Evolutionary conservation across 495 filamentous ascomycete genomes (phyloP).

Genomic region (Annulohypoxylon maeteangense): DNA sequence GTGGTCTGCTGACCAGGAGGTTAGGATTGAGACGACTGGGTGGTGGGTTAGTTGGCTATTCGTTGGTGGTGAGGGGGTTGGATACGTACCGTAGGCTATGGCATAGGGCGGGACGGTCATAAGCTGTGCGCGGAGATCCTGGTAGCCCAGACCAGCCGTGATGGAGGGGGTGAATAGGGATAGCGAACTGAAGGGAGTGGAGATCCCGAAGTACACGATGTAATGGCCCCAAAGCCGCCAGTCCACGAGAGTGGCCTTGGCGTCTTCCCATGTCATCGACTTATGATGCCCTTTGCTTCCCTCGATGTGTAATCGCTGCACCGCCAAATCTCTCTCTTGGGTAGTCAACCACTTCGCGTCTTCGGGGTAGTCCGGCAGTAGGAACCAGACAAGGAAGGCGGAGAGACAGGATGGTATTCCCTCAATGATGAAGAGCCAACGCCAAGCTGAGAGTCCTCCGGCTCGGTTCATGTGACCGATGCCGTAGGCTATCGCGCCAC

Average conservation of each 20-base stretch:
- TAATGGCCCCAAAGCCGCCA: conserved; percentile 78
- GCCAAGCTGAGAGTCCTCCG: conserved; percentile 74
- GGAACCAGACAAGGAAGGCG: conserved; percentile 72
- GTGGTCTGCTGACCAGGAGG: conserved; percentile 72
- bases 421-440: conserved; percentile 82
- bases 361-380: conserved; percentile 83
- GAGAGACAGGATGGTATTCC: conserved; percentile 72
- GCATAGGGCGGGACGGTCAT: conserved; percentile 86
- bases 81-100: conserved; percentile 64
- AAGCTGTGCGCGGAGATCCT: conserved; percentile 71
- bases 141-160: conserved; percentile 77
- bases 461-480: conserved; percentile 74
- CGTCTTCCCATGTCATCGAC: conserved; percentile 74
- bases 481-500: conserved; percentile 76
- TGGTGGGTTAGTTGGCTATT: conserved; percentile 20
- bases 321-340: conserved; percentile 71
- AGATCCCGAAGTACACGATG: conserved; percentile 73
- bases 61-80: neutral
- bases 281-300: conserved; percentile 70
- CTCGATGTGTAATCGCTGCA: conserved; percentile 66
- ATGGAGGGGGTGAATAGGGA: conserved; percentile 85
- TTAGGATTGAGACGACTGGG: conserved; percentile 62
- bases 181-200: conserved; percentile 77
- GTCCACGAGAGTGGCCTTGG: conserved; percentile 75
- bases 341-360: conserved; percentile 73